Conservation (phyloP, 2,329 filamentous ascomycete species). For the Pseudopithomyces maydicus region DNA sequence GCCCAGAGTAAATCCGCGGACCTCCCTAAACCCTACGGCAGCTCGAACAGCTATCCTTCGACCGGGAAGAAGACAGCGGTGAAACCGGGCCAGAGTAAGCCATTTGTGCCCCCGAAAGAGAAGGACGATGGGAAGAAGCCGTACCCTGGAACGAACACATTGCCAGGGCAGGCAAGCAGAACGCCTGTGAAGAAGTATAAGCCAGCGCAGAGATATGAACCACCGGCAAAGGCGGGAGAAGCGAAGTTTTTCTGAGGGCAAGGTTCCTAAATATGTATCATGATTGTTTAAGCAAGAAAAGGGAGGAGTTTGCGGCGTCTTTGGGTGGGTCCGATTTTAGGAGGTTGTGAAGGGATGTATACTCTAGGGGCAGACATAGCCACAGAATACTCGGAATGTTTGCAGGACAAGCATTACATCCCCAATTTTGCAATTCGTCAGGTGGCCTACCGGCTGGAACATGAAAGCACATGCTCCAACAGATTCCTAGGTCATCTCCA, state of each 20-base stretch:
- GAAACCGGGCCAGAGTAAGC: slow-evolving; percentile 30
- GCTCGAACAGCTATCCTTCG: slow-evolving; percentile 12
- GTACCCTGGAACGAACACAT: slow-evolving; percentile 39
- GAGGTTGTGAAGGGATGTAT: too few species aligned
- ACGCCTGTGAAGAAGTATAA: slow-evolving; percentile 35
- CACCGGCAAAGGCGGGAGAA: slow-evolving; percentile 32
- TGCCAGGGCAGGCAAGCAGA: slow-evolving; percentile 31
- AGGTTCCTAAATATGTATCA: background rate
- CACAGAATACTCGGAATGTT: too few species aligned
- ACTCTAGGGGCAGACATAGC: too few species aligned
- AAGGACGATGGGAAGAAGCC: slow-evolving; percentile 20
- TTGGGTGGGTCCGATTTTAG: background rate
- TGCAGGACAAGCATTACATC: too few species aligned
- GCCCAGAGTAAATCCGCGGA: slow-evolving; percentile 11
- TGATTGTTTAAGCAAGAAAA: background rate
- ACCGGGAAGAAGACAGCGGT: slow-evolving; percentile 35
- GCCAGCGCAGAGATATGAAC: slow-evolving; percentile 29
- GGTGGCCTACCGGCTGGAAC: too few species aligned
- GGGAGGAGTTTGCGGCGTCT: background rate
- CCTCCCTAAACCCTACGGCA: slow-evolving; percentile 15
- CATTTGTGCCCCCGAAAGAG: slow-evolving; percentile 26
- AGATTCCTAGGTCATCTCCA: background rate
- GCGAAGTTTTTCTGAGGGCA: slow-evolving; percentile 27
- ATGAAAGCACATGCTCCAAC: too few species aligned
- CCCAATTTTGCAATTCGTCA: too few species aligned